Percentiles rank a stretch among this genome's conserved stretches.
Evolutionary conservation across 768 basidiomycete genomes (phyloP).

Genomic region (Tricholoma bakamatsutake): DNA sequence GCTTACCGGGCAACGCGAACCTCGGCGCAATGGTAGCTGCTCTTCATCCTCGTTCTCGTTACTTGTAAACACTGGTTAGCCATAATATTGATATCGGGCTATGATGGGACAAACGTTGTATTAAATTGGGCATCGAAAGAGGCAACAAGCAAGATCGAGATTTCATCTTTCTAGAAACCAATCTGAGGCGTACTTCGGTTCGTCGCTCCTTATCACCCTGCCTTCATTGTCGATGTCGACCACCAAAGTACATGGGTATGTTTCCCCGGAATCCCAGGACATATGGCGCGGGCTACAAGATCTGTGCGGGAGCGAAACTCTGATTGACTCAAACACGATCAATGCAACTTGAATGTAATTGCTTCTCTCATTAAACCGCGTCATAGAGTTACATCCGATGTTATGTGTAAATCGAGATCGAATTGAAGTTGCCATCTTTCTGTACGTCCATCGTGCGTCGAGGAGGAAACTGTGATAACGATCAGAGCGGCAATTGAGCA

Average conservation of each 20-base stretch:
- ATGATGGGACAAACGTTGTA: too few relatives aligned
- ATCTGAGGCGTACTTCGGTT: too few relatives aligned
- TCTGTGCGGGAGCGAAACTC: not conserved
- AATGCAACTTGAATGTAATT: too few relatives aligned
- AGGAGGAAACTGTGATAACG: not conserved
- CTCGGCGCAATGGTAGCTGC: too few relatives aligned
- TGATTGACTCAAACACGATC: not conserved
- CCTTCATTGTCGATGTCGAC: not conserved
- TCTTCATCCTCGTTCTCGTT: too few relatives aligned
- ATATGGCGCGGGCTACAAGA: not conserved
- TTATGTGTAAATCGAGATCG: not conserved
- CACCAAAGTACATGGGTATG: not conserved
- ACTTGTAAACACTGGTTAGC: too few relatives aligned
- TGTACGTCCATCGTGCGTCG: not conserved
- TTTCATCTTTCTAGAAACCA: too few relatives aligned
- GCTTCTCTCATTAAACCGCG: not conserved
- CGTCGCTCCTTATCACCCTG: too few relatives aligned
- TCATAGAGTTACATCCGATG: not conserved
- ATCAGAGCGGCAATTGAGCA: not conserved
- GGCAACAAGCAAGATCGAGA: too few relatives aligned
- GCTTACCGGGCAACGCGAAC: too few relatives aligned
- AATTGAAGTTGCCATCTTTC: not conserved
- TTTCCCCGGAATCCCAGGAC: not conserved
- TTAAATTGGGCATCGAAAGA: too few relatives aligned
- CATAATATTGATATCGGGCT: too few relatives aligned